Percentiles rank a stretch among this genome's conserved stretches.
phyloP scores from a whole-genome alignment of 768 basidiomycete species.

The Rubroboletus pulcherrimus region DNA sequence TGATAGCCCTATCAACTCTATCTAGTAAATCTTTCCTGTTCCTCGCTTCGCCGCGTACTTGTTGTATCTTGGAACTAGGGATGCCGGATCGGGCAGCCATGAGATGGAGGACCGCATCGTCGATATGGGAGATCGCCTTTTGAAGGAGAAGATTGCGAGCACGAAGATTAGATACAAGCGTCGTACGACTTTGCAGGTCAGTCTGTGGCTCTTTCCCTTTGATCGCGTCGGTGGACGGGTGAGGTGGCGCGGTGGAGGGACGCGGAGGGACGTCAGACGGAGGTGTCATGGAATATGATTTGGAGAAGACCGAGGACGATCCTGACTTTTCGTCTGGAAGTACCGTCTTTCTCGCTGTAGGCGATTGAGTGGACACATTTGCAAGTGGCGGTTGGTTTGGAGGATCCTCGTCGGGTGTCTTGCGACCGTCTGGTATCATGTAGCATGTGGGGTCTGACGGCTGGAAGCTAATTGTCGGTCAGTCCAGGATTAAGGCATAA shows the following conservation, averaged over 20 bases:
- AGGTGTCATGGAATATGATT: slow-evolving; percentile 10
- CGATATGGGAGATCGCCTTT: slow-evolving; percentile 31
- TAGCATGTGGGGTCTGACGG: slow-evolving; percentile 23
- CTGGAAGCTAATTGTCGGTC: not conserved
- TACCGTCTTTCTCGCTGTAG: slow-evolving; percentile 7
- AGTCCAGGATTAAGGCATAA: not conserved
- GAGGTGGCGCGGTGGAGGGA: slow-evolving; percentile 28
- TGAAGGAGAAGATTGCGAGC: slow-evolving; percentile 31
- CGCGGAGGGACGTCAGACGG: slow-evolving; percentile 19
- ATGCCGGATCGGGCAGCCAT: slow-evolving; percentile 32
- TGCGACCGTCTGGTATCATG: slow-evolving; percentile 25
- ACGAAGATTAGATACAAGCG: slow-evolving; percentile 27
- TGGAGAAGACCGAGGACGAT: slow-evolving; percentile 1
- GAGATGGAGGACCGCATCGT: slow-evolving; percentile 28
- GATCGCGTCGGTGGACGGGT: slow-evolving; percentile 14
- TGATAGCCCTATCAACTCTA: slow-evolving; percentile 28
- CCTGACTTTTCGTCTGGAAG: slow-evolving; percentile 4
- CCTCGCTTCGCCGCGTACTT: slow-evolving; percentile 30
- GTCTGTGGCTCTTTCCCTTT: slow-evolving; percentile 10
- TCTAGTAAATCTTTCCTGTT: slow-evolving; percentile 31
- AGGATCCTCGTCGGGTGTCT: slow-evolving; percentile 10
- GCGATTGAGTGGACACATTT: slow-evolving; percentile 18
- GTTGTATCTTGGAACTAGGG: slow-evolving; percentile 29
- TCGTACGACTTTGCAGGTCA: slow-evolving; percentile 14
- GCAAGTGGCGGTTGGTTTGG: slow-evolving; percentile 9